phyloP scores from a whole-genome alignment of 2,329 filamentous ascomycete species.

The Camptophora hylomeconis region DNA sequence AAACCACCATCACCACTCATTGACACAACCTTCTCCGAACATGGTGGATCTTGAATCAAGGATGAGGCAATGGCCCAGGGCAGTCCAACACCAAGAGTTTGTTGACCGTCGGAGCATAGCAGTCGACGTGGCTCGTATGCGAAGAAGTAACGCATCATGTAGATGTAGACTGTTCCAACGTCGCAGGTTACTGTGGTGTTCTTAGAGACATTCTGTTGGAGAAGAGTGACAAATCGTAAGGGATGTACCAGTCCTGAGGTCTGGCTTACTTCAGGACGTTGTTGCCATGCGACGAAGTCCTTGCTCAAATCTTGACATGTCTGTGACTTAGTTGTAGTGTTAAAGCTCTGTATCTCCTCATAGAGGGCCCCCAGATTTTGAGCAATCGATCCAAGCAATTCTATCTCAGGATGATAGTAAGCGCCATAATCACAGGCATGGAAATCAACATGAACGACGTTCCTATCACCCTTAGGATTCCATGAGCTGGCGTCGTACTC shows the following conservation, averaged over 20 bases:
- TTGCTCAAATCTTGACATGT: constrained; percentile 22
- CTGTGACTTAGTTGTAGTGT: constrained; percentile 26
- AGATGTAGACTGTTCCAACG: constrained; percentile 38
- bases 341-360: constrained; percentile 20
- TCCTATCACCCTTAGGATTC: constrained; percentile 28
- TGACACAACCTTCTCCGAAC: constrained; percentile 31
- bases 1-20: constrained; percentile 37
- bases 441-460: constrained; percentile 34
- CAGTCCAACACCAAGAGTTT: constrained; percentile 36
- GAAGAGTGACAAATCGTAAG: constrained; percentile 31
- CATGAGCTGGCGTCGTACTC: constrained; percentile 35
- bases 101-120: constrained; percentile 36
- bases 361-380: constrained; percentile 28
- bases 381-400: constrained; percentile 31
- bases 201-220: constrained; percentile 29
- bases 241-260: constrained; percentile 28
- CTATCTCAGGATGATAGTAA: constrained; percentile 29
- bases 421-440: constrained; percentile 25
- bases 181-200: constrained; percentile 33
- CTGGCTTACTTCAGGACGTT: constrained; percentile 14
- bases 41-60: constrained; percentile 29
- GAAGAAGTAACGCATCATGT: constrained; percentile 27
- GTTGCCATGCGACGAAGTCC: constrained; percentile 27
- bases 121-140: constrained; percentile 27
- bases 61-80: constrained; percentile 37